phyloP scores from a whole-genome alignment of 2,329 filamentous ascomycete species.

The Calonectria honghensis region DNA sequence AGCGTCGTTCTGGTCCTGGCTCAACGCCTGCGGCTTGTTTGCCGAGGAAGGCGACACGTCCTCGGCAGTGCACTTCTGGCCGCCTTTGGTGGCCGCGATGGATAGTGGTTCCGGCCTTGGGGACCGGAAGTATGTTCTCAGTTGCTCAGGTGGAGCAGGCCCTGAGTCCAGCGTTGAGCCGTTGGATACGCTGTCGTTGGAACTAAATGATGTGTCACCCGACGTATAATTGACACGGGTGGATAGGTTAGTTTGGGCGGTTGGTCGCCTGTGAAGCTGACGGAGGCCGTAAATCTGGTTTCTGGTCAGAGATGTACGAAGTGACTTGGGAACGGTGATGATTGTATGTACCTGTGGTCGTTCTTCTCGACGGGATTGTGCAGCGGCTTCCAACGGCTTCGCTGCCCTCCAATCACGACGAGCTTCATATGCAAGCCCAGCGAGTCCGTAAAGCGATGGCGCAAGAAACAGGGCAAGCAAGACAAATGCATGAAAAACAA shows the following conservation, averaged over 20 bases:
- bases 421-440: slow-evolving; percentile 1
- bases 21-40: slow-evolving; percentile 13
- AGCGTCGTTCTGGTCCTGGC: slow-evolving; percentile 24
- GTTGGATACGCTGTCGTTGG: slow-evolving; percentile 9
- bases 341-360: slow-evolving; percentile 46
- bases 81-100: slow-evolving; percentile 21
- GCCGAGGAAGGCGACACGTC: slow-evolving; percentile 23
- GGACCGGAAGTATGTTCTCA: slow-evolving; percentile 52
- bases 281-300: slow-evolving; percentile 59
- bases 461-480: slow-evolving; percentile 47
- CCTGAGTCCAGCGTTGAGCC: slow-evolving; percentile 36
- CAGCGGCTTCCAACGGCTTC: not conserved
- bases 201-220: slow-evolving; percentile 26
- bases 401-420: not conserved
- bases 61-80: slow-evolving; percentile 23
- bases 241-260: slow-evolving; percentile 45
- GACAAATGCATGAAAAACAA: slow-evolving; percentile 79
- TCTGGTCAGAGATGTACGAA: slow-evolving; percentile 77
- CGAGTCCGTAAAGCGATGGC: slow-evolving; percentile 42
- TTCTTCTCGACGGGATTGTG: slow-evolving; percentile 20
- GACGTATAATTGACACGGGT: slow-evolving; percentile 14
- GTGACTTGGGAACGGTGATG: not conserved
- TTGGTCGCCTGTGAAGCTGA: slow-evolving; percentile 54
- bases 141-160: slow-evolving; percentile 27
- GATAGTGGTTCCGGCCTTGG: slow-evolving; percentile 40